Evolutionary conservation across 2,329 filamentous ascomycete genomes (phyloP), one percentile per base, ranked within the genome.

Genomic region (Ophiostoma himal-ulmi): DNA sequence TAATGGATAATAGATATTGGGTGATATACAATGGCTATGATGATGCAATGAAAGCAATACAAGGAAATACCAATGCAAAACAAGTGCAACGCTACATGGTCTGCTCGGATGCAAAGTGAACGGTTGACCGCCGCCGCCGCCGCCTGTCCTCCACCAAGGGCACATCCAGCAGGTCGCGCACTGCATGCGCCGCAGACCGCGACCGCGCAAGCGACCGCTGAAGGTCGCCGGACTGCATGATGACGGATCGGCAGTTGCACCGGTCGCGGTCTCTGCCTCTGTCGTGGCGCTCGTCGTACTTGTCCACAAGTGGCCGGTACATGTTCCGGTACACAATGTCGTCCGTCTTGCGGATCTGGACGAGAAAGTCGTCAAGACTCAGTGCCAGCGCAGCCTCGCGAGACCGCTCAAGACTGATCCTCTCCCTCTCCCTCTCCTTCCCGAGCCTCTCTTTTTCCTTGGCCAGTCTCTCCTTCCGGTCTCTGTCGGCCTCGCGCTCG

Each of bases 281-380:
- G 20, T 37, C 54, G 37, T 52, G 26, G 11, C 37, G 67, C 7
- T 26, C 44, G 30, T 68, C 52, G 26, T 68, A 66, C 11, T 52
- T 22, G 14, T 64, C 62, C 3, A 70, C 48, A 14, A 36, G 4
- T 4, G 62, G 70, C 30, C 64, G 70, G 68, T 69, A 65, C 30
- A 69, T n/a, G 14, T 65, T 37, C 3, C 68, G 70, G 52, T 69
- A 69, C 14, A 71, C 64, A n/a, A 54, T 22, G 30, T 68, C 66
- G 65, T 73, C 72, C 1, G 70, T 70, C 8, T 44, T 57, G 13
- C 65, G 70, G 10, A 73, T 68, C 52, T 69, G 70, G 14, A 41
- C 20, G 13, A 71, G 44, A 11, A 73, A 44, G 17, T 73, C 70
- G 64, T 71, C 72, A 10, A 73, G 39, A 0, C 67, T 70, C 1